Evolutionary conservation across 805 yeast genomes (phyloP), one percentile per base, ranked within the genome.

Genomic region (Sugiyamaella boreocaroliniensis): DNA sequence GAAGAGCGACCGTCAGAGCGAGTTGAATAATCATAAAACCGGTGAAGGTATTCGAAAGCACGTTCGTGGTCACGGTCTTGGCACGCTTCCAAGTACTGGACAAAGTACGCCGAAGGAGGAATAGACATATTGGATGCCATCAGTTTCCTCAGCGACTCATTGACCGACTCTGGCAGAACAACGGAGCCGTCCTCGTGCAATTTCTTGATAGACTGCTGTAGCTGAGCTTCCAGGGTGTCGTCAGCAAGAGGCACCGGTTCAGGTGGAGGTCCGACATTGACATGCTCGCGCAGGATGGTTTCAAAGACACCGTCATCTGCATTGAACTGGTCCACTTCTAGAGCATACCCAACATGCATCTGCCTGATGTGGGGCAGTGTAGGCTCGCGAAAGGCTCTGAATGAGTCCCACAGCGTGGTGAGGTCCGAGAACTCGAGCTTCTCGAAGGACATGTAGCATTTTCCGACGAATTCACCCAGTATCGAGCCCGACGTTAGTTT

Each of bases 11-110:
- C 80, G 57, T 77, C 77, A 53, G 76, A 78, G 9, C 89, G 80
- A 67, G 85, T 81, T 81, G 84, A 81, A 61, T 86, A 85, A 66
- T 86, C 95, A 64, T 83, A 86, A 56, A 78, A 80, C 43, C 78
- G 66, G 61, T 79, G 80, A 60, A 86, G 64, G 61, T 82, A 70
- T 69, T 83, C 71, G 66, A 77, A 44, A 63, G 78, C 71, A 40
- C 61, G 64, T 43, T 72, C 85, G 60, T 83, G 85, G 61, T 86
- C 86, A 4, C 81, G 78, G 11, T 67, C 73, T 51, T 75, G 74
- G 61, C 83, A 74, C 54, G 76, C 75, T 58, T 83, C 84, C 22
- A 86, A 70, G 59, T 83, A 85, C 46, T 73, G 75, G 45, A 85
- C 72, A 59, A 83, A 83, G 60, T 81, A 77, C 20, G 76, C 64